Evolutionary conservation across 2,329 filamentous ascomycete genomes (phyloP), one percentile per base, ranked within the genome.

Genomic region (Pseudogymnoascus destructans): DNA sequence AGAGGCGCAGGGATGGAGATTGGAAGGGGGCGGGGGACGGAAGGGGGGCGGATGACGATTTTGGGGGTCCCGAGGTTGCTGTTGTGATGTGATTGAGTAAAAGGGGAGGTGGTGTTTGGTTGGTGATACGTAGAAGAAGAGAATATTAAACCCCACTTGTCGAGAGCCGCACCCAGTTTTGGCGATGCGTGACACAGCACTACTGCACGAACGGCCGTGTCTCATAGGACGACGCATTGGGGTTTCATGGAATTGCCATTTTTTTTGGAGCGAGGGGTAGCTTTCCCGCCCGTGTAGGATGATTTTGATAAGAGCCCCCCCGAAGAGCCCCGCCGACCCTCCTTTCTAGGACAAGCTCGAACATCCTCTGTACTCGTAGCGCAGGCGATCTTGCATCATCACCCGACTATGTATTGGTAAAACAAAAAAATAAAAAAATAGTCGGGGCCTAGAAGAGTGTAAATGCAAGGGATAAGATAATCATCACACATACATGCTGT

Each of bases 161-260:
- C 8, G 46, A 52, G 46, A 52, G 46, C 46, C 46, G 46, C 46
- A 52, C 46, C 46, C 46, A 52, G 46, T 52, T 30, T 52, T 25
- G 38, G 10, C 23, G 46, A 30, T 30, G 25, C 46, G 46, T 10
- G 42, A 49, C 42, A 17, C 25, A 11, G 25, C 46, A 19, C 46
- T 52, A 52, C 46, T 52, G 23, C 46, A 52, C 46, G 25, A 52
- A 17, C 46, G 25, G 46, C 3, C 8, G 25, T 52, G 46, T 52
- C 46, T 52, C 46, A 52, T 52, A 52, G 46, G 46, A 52, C 46
- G 46, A 52, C 25, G 46, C 46, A 52, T 52, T 52, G 46, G 42
- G 46, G 46, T 11, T 52, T 25, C 46, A 52, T 52, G 46, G 46
- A 9, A 30, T 30, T 30, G 27, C 2, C 27, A 10, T 30, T 30